Evolutionary conservation across 2,329 filamentous ascomycete species (phyloP).

Genomic region (Endoconidiophora polonica): DNA sequence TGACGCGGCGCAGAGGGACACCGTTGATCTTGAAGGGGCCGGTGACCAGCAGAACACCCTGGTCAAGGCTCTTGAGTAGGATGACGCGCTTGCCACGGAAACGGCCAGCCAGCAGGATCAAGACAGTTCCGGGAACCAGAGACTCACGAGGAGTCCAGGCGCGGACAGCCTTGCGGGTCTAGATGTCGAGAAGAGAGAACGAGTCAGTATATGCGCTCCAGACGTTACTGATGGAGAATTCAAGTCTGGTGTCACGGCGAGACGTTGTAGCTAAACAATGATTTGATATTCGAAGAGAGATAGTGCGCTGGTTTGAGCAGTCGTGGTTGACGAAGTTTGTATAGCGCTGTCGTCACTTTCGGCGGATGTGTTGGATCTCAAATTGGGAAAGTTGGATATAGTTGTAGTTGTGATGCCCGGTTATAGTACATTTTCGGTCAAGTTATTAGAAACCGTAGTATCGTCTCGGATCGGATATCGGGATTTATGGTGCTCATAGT

Average conservation of each 20-base stretch:
- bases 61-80: slow-evolving; percentile 91
- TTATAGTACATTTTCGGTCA: not conserved
- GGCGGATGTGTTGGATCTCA: not conserved
- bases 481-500: no score
- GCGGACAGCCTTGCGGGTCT: slow-evolving; percentile 91
- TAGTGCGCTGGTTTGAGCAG: not conserved
- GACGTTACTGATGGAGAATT: not conserved
- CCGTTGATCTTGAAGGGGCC: slow-evolving; percentile 99
- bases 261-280: no score
- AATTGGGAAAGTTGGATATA: not conserved
- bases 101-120: slow-evolving; percentile 97
- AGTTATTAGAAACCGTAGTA: not conserved
- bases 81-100: slow-evolving; percentile 99
- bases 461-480: no score
- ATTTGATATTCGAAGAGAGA: not conserved
- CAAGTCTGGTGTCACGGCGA: not conserved
- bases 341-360: not conserved
- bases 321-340: not conserved
- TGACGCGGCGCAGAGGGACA: slow-evolving; percentile 88
- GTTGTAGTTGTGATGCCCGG: not conserved
- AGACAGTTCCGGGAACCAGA: slow-evolving; percentile 85
- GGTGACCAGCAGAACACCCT: slow-evolving; percentile 97
- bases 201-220: slow-evolving; percentile 10
- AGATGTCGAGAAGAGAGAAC: slow-evolving; percentile 15
- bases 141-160: slow-evolving; percentile 73